Evolutionary conservation across 257 asterid genomes (phyloP).

Genomic region (Anisodus acutangulus): DNA sequence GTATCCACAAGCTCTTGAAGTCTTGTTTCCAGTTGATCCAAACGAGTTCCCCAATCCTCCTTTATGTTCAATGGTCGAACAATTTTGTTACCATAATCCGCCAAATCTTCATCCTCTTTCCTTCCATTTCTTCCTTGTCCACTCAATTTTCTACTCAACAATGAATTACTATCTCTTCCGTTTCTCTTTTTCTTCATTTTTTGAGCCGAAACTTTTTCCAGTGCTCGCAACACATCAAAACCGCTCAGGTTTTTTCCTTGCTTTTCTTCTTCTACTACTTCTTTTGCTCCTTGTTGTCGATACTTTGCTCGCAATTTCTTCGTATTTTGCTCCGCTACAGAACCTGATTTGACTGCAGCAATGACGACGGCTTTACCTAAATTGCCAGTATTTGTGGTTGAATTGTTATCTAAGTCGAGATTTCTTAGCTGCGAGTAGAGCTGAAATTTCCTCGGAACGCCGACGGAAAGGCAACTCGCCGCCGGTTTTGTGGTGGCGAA

Average conservation of each 20-base stretch:
- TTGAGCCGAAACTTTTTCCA: conserved; percentile 48
- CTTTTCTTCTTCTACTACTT: not conserved
- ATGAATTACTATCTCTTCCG: not conserved
- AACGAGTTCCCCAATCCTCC: conserved; percentile 54
- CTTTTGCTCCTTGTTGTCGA: not conserved
- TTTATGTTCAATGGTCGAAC: conserved; percentile 43
- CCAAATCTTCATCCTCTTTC: conserved; percentile 11
- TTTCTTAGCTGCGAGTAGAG: conserved; percentile 22
- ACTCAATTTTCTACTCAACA: not conserved
- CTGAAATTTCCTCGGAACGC: not conserved
- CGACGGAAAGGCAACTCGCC: not conserved
- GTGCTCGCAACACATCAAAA: conserved; percentile 59
- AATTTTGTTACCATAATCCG: not conserved
- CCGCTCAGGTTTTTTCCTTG: conserved; percentile 47
- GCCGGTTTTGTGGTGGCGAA: not conserved
- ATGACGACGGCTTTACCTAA: not conserved
- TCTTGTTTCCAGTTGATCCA: conserved; percentile 53
- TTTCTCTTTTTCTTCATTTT: conserved; percentile 38
- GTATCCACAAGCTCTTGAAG: conserved; percentile 43
- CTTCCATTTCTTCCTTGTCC: not conserved
- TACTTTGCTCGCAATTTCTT: not conserved
- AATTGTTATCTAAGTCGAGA: not conserved
- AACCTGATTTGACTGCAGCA: not conserved
- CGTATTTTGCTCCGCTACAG: not conserved
- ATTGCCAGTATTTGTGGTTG: too few relatives aligned